Conservation (phyloP, 106 monocot species). For the Acorus calamus region DNA sequence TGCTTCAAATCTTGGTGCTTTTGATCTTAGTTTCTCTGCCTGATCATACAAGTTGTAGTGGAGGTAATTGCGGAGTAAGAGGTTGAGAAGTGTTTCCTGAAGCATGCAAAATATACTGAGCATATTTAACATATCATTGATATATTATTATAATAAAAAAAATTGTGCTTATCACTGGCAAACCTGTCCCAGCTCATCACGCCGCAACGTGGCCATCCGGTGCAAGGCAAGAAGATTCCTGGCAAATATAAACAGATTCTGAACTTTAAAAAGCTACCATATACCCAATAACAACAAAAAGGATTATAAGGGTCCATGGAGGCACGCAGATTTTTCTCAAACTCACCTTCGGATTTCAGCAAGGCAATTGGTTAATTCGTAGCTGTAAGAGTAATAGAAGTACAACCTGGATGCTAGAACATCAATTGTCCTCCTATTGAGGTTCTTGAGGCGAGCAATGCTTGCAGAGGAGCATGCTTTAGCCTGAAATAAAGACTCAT, state of each 20-base stretch:
- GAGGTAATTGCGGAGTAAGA: slow-evolving; percentile 96
- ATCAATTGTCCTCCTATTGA: slow-evolving; percentile 96
- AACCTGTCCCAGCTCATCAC: slow-evolving; percentile 98
- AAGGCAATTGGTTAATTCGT: slow-evolving; percentile 90
- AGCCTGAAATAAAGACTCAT: slow-evolving; percentile 34
- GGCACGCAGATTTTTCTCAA: not conserved
- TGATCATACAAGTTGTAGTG: slow-evolving; percentile 98
- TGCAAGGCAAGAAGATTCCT: slow-evolving; percentile 82
- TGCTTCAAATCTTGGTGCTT: slow-evolving; percentile 90
- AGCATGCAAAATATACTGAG: not conserved
- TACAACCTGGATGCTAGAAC: slow-evolving; percentile 79
- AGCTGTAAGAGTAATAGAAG: slow-evolving; percentile 80
- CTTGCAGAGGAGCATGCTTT: slow-evolving; percentile 87
- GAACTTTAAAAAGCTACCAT: too few relatives aligned
- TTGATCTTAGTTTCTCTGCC: slow-evolving; percentile 95
- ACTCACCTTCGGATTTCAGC: slow-evolving; percentile 98
- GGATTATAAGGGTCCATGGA: too few relatives aligned
- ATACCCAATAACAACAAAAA: too few relatives aligned
- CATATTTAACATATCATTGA: not conserved
- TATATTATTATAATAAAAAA: too few relatives aligned
- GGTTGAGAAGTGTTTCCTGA: slow-evolving; percentile 97
- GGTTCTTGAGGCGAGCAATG: slow-evolving; percentile 73
- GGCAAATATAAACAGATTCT: not conserved
- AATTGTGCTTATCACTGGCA: not conserved
- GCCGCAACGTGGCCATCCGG: slow-evolving; percentile 78